Evolutionary conservation across 2,329 filamentous ascomycete species (phyloP).

Genomic region (Cercospora sesami): DNA sequence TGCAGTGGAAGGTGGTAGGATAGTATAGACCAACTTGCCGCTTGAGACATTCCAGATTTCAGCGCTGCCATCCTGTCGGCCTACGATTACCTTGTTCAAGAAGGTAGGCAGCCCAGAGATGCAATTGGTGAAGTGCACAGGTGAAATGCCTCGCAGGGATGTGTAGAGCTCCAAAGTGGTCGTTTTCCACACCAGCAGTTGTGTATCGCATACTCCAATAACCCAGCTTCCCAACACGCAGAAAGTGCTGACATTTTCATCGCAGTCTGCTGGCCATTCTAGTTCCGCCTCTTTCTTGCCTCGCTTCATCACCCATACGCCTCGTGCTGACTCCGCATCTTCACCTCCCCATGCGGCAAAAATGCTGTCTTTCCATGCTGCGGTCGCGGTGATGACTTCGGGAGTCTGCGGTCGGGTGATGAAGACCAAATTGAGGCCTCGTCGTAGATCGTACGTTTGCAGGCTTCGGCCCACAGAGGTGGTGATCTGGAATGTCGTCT

Average conservation of each 20-base stretch:
- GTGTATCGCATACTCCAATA: conserved; percentile 71
- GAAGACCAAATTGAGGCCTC: conserved; percentile 88
- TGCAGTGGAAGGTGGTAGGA: conserved; percentile 71
- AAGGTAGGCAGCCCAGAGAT: conserved; percentile 90
- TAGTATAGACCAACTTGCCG: conserved; percentile 84
- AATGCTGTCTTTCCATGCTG: conserved; percentile 81
- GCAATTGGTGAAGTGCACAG: conserved; percentile 68
- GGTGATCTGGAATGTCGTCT: conserved; percentile 95
- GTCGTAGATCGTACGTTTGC: conserved; percentile 92
- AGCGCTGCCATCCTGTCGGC: conserved; percentile 80
- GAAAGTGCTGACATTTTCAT: conserved; percentile 73
- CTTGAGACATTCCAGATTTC: conserved; percentile 98
- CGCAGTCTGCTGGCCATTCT: conserved; percentile 62
- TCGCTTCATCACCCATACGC: conserved; percentile 88
- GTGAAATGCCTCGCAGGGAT: conserved; percentile 64
- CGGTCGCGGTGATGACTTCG: conserved; percentile 78
- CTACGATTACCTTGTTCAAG: conserved; percentile 92
- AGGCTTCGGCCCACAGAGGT: conserved; percentile 87
- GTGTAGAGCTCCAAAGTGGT: conserved; percentile 85
- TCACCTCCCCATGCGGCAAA: conserved; percentile 84
- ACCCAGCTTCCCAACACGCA: conserved; percentile 90
- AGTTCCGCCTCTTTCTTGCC: conserved; percentile 81
- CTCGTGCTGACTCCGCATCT: conserved; percentile 56
- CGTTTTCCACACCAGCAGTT: conserved; percentile 87
- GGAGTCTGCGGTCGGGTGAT: conserved; percentile 89